Evolutionary conservation across 1,139 yeast genomes (phyloP), one percentile per base, ranked within the genome.

Genomic region (Citeromyces hawaiiensis): DNA sequence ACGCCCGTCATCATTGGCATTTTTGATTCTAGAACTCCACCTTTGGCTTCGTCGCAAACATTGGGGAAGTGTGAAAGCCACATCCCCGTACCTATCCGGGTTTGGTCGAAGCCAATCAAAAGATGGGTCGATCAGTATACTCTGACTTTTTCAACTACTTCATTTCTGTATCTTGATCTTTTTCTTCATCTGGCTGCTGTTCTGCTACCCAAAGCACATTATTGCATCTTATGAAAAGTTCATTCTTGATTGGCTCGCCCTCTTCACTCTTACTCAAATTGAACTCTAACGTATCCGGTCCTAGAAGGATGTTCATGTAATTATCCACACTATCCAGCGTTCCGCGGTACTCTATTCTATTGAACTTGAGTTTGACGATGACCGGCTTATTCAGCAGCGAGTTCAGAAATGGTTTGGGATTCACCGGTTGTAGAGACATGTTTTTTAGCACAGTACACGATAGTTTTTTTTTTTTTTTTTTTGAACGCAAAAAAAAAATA

Each of bases 291-390:
- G 53, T 59, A 32, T 55, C 80, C 30, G 77, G 72, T 35, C 72
- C 77, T 35, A 91, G 63, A 54, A 86, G 88, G 33, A 91, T 50
- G 53, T 91, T 93, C 91, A 93, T 91, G 61, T 91, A 93, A 50
- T 86, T 85, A 56, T 91, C 99, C 23, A 86, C 82, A 1, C 95
- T 78, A 13, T 77, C 61, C 38, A 91, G 68, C n/a, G 59, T 70
- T 1, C 98, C 98, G 44, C 65, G 70, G 60, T 91, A 91, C 55
- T 87, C 94, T n/a, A 95, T 83, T 47, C 74, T 75, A 54, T 87
- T 91, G 83, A 96, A 93, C 58, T 91, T 91, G 46, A 91, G 70
- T 41, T 91, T 73, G n/a, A 91, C 94, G n/a, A 80, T 61, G 13
- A 91, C 87, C 17, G 64, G 65, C 45, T 77, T 70, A 43, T 81